Evolutionary conservation across 176 grass and related monocot species (phyloP), one percentile per base, ranked within the genome.

Genomic region (Oryza punctata): DNA sequence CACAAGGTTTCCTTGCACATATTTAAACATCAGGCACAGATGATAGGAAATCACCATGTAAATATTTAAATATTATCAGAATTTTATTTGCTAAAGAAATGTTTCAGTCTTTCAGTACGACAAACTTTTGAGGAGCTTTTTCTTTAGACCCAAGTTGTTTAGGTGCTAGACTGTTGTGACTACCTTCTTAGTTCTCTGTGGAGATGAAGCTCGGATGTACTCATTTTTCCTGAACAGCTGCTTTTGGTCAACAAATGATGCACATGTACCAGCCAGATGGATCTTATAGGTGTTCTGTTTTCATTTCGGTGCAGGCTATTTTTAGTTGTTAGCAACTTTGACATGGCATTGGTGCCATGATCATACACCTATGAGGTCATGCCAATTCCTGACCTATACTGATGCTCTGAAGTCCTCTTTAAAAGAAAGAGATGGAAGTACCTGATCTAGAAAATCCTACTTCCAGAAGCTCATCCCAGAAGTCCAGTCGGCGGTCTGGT

Each of bases 401-500:
- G n/a, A 79, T 87, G 79, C 67, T 83, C 80, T 79, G 70, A 86
- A 63, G 38, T 52, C n/a, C 49, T 65, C 30, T 63, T 74, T 43
- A 27, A 61, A 88, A 71, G 73, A 67, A 61, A 87, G 63, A 82
- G 65, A 98, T 99, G 96, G 92, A 99, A 26, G 72, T 26, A 71
- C 32, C 85, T 40, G 85, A 90, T 46, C 67, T 93, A 57, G 85
- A 91, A 67, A 85, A 94, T 76, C 89, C 85, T 28, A 89, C 80
- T 65, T 87, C 85, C 21, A 88, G 85, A 83, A 90, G 78, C 70
- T 85, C 88, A 50, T 89, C 87, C 47, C 85, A 93, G 87, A 92
- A 96, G 84, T 96, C 87, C 37, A 85, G 82, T 78, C 89, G 83
- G 25, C 87, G 77, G 75, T 93, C 87, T 25, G 85, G 89, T 54